These are phyloP conservation scores for Cyclotella sp. DNA, from an alignment of 108 stramenopile genomes.

Conservation along the genomic window DNA sequence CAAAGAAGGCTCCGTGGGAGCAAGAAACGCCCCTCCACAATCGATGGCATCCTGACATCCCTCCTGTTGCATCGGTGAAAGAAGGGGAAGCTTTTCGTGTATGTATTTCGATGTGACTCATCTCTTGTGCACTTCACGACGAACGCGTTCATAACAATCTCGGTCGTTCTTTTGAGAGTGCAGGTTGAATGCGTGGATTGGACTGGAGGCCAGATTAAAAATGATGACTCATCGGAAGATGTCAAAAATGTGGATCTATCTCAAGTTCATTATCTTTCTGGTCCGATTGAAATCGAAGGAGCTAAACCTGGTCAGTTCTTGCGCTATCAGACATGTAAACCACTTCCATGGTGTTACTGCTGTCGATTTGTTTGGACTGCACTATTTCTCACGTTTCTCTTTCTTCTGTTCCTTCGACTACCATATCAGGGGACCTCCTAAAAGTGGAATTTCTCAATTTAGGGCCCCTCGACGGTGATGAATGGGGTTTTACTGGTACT, in stretches of 20 bases:
- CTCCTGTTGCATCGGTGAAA: slow-evolving; percentile 63
- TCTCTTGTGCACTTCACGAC: too few species aligned
- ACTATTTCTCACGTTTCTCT: neutral
- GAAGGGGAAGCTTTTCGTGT: slow-evolving; percentile 65
- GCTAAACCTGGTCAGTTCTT: slow-evolving; percentile 33
- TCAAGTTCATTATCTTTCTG: slow-evolving; percentile 74
- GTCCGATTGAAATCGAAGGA: slow-evolving; percentile 60
- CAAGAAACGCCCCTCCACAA: slow-evolving; percentile 72
- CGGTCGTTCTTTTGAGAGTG: slow-evolving; percentile 1
- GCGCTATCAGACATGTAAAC: neutral
- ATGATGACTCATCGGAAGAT: slow-evolving; percentile 66
- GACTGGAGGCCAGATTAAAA: slow-evolving; percentile 77
- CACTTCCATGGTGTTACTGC: neutral
- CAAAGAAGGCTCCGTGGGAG: slow-evolving; percentile 64
- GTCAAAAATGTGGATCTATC: slow-evolving; percentile 75
- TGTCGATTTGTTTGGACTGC: too few species aligned
- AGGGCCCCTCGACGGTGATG: slow-evolving; percentile 67
- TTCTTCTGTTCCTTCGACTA: neutral
- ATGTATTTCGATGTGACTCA: slow-evolving; percentile 16
- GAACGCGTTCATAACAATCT: too few species aligned
- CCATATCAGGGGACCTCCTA: slow-evolving; percentile 62
- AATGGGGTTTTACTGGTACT: slow-evolving; percentile 75
- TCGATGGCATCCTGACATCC: slow-evolving; percentile 77
- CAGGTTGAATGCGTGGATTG: slow-evolving; percentile 72
- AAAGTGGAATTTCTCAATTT: slow-evolving; percentile 72